Percentiles rank a stretch among this genome's conserved stretches.
These are phyloP conservation scores for Xylariomycetidae sp. DNA, from an alignment of 2,329 filamentous ascomycete species.

Conservation along the genomic window DNA sequence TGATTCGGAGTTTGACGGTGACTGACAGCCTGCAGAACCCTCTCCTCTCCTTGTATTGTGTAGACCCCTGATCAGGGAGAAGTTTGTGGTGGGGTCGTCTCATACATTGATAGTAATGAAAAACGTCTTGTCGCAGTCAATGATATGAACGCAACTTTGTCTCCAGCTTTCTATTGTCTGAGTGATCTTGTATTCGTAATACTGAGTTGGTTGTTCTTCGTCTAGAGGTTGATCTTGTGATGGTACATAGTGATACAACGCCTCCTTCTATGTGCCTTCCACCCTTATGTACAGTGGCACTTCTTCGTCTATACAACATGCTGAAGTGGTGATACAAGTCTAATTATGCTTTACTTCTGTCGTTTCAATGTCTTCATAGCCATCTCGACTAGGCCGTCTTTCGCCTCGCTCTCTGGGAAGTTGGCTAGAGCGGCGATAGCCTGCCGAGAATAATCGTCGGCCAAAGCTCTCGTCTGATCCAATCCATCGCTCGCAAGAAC, in stretches of 20 bases:
- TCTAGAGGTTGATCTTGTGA: no score
- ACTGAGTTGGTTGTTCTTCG: no score
- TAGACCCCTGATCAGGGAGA: constrained; percentile 8
- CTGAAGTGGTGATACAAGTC: constrained; percentile 13
- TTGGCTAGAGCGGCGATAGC: constrained; percentile 77
- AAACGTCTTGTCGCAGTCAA: no score
- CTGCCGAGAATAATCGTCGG: constrained; percentile 84
- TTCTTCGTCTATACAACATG: constrained; percentile 9
- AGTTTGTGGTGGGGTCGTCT: no score
- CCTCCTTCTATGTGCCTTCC: constrained; percentile 6
- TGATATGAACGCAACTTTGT: no score
- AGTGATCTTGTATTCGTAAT: no score
- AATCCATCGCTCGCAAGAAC: constrained; percentile 82
- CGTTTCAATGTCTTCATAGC: constrained; percentile 86
- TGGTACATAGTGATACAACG: constrained; percentile 17
- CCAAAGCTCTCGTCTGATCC: constrained; percentile 84
- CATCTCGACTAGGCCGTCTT: constrained; percentile 88
- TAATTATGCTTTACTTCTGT: constrained; percentile 58
- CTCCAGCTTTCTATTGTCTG: no score
- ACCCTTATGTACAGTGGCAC: constrained; percentile 12
- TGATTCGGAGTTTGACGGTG: constrained; percentile 1
- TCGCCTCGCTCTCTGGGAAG: constrained; percentile 94
- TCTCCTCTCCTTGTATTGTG: constrained; percentile 24
- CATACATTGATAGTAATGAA: no score
- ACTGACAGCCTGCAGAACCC: constrained; percentile 18